A percentile compares a stretch with the other conserved stretches of the same genome.
Conservation (phyloP, 2,329 filamentous ascomycete species). For the Cercospora citrullina region DNA sequence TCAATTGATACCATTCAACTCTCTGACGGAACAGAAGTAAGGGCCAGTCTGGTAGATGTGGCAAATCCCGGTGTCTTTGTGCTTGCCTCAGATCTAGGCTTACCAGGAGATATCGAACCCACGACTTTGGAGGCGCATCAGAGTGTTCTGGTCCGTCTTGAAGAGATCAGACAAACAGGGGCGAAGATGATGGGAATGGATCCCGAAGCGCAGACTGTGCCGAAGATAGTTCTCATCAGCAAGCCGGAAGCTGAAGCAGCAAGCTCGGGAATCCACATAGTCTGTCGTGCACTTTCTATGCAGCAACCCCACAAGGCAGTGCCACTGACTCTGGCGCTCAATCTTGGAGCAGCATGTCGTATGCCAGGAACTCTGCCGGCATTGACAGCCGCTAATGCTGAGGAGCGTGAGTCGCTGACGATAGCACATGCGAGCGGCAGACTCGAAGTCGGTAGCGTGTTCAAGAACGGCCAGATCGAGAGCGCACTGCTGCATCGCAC, state of each 20-base stretch:
- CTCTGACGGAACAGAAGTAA: slow-evolving; percentile 43
- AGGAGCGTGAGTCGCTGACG: slow-evolving; percentile 27
- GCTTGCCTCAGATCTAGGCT: slow-evolving; percentile 53
- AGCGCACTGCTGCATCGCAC: slow-evolving; percentile 36
- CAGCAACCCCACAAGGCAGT: slow-evolving; percentile 48
- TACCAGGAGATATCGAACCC: slow-evolving; percentile 55
- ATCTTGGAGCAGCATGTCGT: slow-evolving; percentile 44
- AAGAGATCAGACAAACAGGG: slow-evolving; percentile 59
- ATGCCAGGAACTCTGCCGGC: slow-evolving; percentile 34
- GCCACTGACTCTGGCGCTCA: slow-evolving; percentile 46
- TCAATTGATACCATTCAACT: slow-evolving; percentile 50
- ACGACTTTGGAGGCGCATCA: slow-evolving; percentile 55
- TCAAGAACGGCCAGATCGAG: slow-evolving; percentile 30
- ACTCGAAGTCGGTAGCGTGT: slow-evolving; percentile 33
- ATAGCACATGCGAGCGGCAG: slow-evolving; percentile 36
- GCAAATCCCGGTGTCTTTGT: slow-evolving; percentile 67
- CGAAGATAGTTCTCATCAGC: slow-evolving; percentile 62
- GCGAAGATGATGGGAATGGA: slow-evolving; percentile 63
- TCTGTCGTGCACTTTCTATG: slow-evolving; percentile 48
- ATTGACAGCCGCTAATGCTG: slow-evolving; percentile 20
- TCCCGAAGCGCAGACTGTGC: slow-evolving; percentile 53
- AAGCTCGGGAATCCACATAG: slow-evolving; percentile 38
- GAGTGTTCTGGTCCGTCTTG: slow-evolving; percentile 53
- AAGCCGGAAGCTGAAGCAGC: slow-evolving; percentile 17
- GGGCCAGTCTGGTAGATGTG: slow-evolving; percentile 62